Percentiles rank a stretch among this genome's conserved stretches.
Evolutionary conservation across 441 rosid genomes (phyloP).

Genomic region (Raphanus hybrid): DNA sequence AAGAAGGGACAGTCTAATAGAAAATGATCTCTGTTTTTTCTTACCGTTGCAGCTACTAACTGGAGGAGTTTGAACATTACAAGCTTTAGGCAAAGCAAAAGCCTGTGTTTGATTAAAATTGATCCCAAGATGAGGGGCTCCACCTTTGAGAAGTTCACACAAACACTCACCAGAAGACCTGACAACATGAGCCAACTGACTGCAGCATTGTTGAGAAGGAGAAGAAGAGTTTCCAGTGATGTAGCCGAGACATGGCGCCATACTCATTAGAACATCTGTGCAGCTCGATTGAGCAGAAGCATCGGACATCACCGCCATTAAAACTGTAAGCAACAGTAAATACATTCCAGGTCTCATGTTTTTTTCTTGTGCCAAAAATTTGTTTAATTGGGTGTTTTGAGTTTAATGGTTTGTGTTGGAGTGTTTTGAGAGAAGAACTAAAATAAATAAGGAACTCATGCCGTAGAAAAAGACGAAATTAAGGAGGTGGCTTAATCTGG

Average conservation of each 20-base stretch:
- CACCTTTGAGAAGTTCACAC: conserved; percentile 68
- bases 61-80: conserved; percentile 85
- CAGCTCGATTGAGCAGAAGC: conserved; percentile 64
- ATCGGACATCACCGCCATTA: neutral
- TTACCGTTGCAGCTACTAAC: conserved; percentile 70
- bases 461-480: conserved; percentile 14
- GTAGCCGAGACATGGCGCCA: conserved; percentile 77
- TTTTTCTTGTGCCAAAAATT: neutral
- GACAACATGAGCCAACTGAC: conserved; percentile 65
- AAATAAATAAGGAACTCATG: conserved; percentile 8
- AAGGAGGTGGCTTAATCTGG: conserved; percentile 28
- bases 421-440: conserved; percentile 2
- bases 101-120: conserved; percentile 74
- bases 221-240: conserved; percentile 68
- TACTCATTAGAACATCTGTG: conserved; percentile 56
- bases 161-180: conserved; percentile 75
- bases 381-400: neutral
- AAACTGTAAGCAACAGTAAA: conserved; percentile 6
- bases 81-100: conserved; percentile 71
- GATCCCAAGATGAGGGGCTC: conserved; percentile 66
- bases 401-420: conserved; percentile 9
- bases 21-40: neutral
- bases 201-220: conserved; percentile 78
- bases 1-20: neutral
- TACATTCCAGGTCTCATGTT: conserved; percentile 13